Conservation (phyloP, 306 rosid genomes). For the Prunus mongolica region DNA sequence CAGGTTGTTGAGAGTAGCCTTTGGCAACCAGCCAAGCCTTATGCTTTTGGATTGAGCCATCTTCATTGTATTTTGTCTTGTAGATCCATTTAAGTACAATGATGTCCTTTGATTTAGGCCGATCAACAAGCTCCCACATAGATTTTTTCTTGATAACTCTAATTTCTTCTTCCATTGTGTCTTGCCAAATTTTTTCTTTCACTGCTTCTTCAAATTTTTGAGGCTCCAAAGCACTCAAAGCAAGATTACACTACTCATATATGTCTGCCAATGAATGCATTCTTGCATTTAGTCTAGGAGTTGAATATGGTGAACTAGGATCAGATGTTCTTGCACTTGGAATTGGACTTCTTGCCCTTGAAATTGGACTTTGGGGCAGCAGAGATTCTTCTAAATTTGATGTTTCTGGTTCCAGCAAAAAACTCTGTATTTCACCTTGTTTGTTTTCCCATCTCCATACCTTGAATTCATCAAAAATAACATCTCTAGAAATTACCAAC, state of each 20-base stretch:
- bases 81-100: not conserved
- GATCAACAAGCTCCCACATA: not conserved
- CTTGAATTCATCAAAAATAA: not conserved
- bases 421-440: no score
- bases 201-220: no score
- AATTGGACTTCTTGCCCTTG: no score
- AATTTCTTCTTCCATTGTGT: no score
- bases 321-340: no score
- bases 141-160: not conserved
- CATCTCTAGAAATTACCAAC: not conserved
- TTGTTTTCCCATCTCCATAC: not conserved
- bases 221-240: no score
- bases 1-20: not conserved
- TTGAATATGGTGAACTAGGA: not conserved
- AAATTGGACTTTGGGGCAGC: no score
- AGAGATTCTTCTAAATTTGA: no score
- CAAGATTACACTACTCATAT: not conserved
- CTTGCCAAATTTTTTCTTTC: no score
- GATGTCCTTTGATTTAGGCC: no score
- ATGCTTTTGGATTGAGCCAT: not conserved
- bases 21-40: not conserved
- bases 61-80: not conserved
- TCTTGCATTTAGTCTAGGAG: not conserved
- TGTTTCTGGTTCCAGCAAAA: no score
- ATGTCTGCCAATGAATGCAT: not conserved